Base-by-base conservation (phyloP, 2,329 filamentous ascomycete species). In the Bertia moriformis region DNA sequence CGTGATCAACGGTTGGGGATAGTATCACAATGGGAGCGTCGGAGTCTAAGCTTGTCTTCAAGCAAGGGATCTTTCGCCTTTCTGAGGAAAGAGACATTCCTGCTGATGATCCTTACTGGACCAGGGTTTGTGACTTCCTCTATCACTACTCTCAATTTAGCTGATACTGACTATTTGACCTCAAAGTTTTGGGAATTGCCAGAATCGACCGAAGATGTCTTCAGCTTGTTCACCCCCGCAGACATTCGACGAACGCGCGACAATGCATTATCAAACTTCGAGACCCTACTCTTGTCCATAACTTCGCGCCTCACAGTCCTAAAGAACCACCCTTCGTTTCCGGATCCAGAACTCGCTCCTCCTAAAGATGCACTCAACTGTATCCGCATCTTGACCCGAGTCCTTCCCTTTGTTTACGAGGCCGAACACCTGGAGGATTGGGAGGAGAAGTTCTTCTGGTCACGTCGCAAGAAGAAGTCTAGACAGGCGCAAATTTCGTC, bases 21-120 rank as follows among this genome's bases (percentile, higher is more conserved):
- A 10, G 24, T n/a, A 10, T 29, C 24, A n/a, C 10, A 41, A 98
- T 98, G 91, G 91, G 91, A 61, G 89, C 89, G 56, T 95, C 89
- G 63, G 89, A 96, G 66, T 96, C 89, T 53, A 96, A 96, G 72
- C 78, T 96, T 56, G 86, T 89, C 56, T 96, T 98, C 73, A 96
- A 95, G 65, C 85, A 93, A 63, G 89, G 88, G 62, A 93, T 96
- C 65, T 95, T 96, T 67, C 78, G 83, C 55, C 76, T 98, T 43
- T 91, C 87, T n/a, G 87, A 94, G 58, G 83, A 93, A 58, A 78
- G 79, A 48, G 71, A 83, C 56, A 95, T 96, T 54, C 71, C 86
- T 43, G 77, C 86, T 41, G 82, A 91, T 60, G 86, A 95, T 63
- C 69, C 77, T 14, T 95, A 94, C 65, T 98, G 91, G 91, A 79